phyloP scores from a whole-genome alignment of 345 rosid species.

The Citrus mangshanensis region DNA sequence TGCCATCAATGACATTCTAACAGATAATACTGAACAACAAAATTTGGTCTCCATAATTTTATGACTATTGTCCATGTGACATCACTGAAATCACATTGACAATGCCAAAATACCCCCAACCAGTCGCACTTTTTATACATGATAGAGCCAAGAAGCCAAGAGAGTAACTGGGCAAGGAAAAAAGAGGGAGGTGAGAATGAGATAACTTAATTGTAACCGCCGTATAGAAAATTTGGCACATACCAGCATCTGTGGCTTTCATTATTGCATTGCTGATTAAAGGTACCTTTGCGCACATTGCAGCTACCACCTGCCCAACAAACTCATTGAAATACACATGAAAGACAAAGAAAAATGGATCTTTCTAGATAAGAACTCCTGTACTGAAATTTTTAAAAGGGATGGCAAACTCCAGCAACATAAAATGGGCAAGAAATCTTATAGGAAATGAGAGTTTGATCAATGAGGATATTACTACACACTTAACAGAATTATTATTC shows the following conservation, averaged over 20 bases:
- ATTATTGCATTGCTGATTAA: constrained; percentile 76
- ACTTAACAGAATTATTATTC: neutral
- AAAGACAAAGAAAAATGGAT: neutral
- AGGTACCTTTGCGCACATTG: constrained; percentile 95
- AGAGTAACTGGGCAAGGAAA: neutral
- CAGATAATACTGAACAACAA: neutral
- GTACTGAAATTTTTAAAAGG: neutral
- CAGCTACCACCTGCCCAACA: constrained; percentile 72
- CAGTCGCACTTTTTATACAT: neutral
- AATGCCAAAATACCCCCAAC: neutral
- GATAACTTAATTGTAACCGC: neutral
- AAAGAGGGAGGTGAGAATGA: neutral
- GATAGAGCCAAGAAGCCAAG: neutral
- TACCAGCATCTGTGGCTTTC: constrained; percentile 78
- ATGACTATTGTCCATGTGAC: neutral
- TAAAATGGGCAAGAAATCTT: neutral
- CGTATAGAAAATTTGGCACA: constrained; percentile 14
- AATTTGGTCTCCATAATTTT: neutral
- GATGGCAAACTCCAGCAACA: neutral
- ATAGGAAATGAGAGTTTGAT: neutral
- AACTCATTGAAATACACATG: constrained; percentile 16
- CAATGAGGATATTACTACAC: neutral
- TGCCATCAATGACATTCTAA: neutral
- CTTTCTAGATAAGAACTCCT: neutral
- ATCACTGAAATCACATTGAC: neutral